Evolutionary conservation across 441 rosid species (phyloP).

Genomic region (Hura crepitans): DNA sequence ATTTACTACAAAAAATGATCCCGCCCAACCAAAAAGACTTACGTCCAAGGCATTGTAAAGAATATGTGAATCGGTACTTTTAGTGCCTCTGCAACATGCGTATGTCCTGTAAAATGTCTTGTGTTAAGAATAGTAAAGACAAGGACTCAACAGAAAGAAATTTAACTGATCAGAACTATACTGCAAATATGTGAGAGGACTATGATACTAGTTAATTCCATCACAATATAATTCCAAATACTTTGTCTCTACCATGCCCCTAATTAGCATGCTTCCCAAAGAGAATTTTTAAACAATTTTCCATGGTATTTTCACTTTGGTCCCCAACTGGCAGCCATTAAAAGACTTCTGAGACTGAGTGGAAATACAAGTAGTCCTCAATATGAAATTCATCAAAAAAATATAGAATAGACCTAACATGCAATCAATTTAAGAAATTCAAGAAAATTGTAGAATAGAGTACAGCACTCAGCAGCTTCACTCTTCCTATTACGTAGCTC

Average conservation of each 20-base stretch:
- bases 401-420: not conserved
- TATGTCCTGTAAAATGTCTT: conserved; percentile 52
- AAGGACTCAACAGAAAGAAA: not conserved
- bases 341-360: not conserved
- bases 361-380: not conserved
- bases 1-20: not conserved
- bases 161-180: not conserved
- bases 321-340: not conserved
- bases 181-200: not conserved
- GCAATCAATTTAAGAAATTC: not conserved
- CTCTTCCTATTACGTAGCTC: not conserved
- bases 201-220: not conserved
- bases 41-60: conserved; percentile 99
- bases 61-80: conserved; percentile 86
- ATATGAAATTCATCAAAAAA: not conserved
- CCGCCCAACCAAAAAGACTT: conserved; percentile 43
- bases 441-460: not conserved
- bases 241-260: not conserved
- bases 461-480: not conserved
- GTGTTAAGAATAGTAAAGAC: conserved; percentile 18
- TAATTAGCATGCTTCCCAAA: not conserved
- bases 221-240: no score
- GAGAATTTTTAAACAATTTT: not conserved
- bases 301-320: not conserved
- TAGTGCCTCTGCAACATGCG: conserved; percentile 92